A percentile compares a stretch with the other conserved stretches of the same genome.
These are phyloP conservation scores for Croton laevigatus DNA, from an alignment of 441 rosid genomes.

Conservation along the genomic window DNA sequence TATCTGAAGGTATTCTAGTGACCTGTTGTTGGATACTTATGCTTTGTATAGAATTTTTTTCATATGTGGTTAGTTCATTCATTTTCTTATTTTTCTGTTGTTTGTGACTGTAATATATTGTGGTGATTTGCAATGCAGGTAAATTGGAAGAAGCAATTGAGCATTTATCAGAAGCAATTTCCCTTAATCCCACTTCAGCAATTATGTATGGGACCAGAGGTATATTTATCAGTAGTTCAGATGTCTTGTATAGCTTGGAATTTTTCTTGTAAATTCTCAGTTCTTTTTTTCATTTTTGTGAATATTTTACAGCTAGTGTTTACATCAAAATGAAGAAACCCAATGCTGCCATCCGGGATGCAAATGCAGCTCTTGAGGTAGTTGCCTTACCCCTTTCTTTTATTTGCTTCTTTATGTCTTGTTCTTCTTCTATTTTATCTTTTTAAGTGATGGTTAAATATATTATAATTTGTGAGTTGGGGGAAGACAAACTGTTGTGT, in stretches of 20 bases:
- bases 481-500: background rate
- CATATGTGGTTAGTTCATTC: background rate
- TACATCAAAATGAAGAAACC: conserved; percentile 96
- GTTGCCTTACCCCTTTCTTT: background rate
- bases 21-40: background rate
- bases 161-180: conserved; percentile 72
- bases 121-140: conserved; percentile 39
- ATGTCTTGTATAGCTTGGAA: background rate
- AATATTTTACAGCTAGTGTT: conserved; percentile 61
- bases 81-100: background rate
- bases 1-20: conserved; percentile 60
- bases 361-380: conserved; percentile 91
- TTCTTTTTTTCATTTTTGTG: conserved; percentile 1
- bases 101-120: conserved; percentile 3
- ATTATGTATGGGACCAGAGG: conserved; percentile 95
- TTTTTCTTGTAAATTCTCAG: background rate
- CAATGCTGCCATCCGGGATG: conserved; percentile 93
- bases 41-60: background rate
- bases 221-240: conserved; percentile 16
- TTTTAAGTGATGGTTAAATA: background rate
- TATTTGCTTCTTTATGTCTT: no score
- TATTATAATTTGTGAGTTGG: background rate
- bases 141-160: conserved; percentile 81
- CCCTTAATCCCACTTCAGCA: conserved; percentile 82
- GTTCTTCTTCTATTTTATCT: background rate